Evolutionary conservation across 441 rosid species (phyloP).

Genomic region (Flueggea neowawraea): DNA sequence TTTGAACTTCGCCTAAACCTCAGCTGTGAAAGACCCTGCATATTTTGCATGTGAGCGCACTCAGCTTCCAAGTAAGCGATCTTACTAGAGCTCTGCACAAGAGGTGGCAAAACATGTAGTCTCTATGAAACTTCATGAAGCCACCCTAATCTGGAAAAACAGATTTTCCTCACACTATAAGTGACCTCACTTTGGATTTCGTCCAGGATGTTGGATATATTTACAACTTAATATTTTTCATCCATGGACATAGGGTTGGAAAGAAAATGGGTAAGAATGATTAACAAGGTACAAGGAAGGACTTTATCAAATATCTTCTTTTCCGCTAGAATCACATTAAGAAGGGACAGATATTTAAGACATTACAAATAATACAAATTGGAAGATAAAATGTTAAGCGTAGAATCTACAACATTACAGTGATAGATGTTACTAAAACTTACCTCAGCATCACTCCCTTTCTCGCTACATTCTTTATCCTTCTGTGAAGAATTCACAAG

Average conservation of each 20-base stretch:
- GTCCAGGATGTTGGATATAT: conserved; percentile 4
- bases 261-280: conserved; percentile 4
- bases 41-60: conserved; percentile 30
- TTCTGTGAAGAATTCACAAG: conserved; percentile 36
- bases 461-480: conserved; percentile 35
- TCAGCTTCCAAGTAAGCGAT: conserved; percentile 38
- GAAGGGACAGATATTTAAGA: conserved; percentile 8
- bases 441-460: conserved; percentile 59
- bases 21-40: conserved; percentile 36
- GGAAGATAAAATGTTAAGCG: neutral
- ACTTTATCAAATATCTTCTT: neutral
- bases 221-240: conserved; percentile 2
- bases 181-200: conserved; percentile 2
- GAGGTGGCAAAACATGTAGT: conserved; percentile 32
- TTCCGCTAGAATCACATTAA: conserved; percentile 11
- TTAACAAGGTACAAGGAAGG: conserved; percentile 4
- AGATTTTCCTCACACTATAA: conserved; percentile 11
- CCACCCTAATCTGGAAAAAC: conserved; percentile 22
- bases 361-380: neutral
- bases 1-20: conserved; percentile 15
- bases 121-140: conserved; percentile 29
- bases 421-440: conserved; percentile 11
- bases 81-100: conserved; percentile 38
- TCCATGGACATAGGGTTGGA: neutral
- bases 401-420: neutral